phyloP scores from a whole-genome alignment of 2,329 filamentous ascomycete species.

The Ceratocystis albifundus region DNA sequence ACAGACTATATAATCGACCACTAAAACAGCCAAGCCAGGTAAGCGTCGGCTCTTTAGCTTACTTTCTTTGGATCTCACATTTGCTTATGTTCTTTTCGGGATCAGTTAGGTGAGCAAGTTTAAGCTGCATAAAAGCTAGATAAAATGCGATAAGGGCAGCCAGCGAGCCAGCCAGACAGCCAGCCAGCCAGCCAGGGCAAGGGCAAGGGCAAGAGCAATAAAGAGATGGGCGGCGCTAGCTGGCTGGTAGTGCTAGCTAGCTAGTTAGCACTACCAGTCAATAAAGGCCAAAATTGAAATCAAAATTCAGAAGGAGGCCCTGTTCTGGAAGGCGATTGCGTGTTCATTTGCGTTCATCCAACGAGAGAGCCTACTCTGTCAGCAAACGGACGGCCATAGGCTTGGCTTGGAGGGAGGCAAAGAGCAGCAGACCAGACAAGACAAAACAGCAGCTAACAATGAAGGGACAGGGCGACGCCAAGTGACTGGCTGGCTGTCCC shows the following conservation, averaged over 20 bases:
- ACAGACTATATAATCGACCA: constrained; percentile 1
- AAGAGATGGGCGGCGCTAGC: too few species aligned
- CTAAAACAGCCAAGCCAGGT: neutral
- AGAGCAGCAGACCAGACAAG: neutral
- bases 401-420: neutral
- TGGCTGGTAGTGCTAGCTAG: too few species aligned
- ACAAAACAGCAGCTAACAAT: neutral
- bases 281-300: neutral
- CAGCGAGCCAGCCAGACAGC: too few species aligned
- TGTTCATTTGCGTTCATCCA: neutral
- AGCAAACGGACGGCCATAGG: neutral
- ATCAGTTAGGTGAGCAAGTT: neutral
- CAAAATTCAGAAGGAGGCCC: neutral
- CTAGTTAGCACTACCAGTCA: too few species aligned
- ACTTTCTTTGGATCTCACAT: neutral
- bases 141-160: neutral
- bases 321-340: neutral
- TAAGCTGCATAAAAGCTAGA: neutral
- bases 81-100: neutral
- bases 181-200: too few species aligned
- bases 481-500: neutral
- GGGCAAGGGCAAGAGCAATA: too few species aligned
- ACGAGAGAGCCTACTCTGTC: neutral
- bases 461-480: neutral
- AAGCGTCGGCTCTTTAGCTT: neutral